phyloP scores from a whole-genome alignment of 257 asterid genomes.

The Plantago elongata region DNA sequence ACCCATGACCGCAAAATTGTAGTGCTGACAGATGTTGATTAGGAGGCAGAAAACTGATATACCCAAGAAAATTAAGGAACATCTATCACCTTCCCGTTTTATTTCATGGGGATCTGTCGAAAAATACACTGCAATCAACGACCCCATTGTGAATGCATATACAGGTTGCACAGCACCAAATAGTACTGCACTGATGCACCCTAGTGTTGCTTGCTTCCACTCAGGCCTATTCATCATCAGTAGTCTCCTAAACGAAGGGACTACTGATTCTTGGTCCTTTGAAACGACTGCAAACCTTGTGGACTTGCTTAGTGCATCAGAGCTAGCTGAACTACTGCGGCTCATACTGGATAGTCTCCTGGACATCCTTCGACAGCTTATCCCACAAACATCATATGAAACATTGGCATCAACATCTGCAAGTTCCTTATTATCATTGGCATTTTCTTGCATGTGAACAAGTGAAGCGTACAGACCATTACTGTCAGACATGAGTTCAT shows the following conservation, averaged over 20 bases:
- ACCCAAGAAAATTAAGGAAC: slow-evolving; percentile 40
- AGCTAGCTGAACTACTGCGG: slow-evolving; percentile 44
- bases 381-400: slow-evolving; percentile 18
- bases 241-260: slow-evolving; percentile 48
- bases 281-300: slow-evolving; percentile 6
- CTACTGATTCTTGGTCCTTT: slow-evolving; percentile 27
- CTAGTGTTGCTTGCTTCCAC: slow-evolving; percentile 47
- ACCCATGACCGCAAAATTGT: slow-evolving; percentile 62
- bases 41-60: slow-evolving; percentile 41
- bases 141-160: slow-evolving; percentile 48
- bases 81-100: slow-evolving; percentile 31
- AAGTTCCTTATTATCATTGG: slow-evolving; percentile 15
- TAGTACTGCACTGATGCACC: slow-evolving; percentile 39
- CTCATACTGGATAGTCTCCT: slow-evolving; percentile 21
- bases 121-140: slow-evolving; percentile 49
- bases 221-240: slow-evolving; percentile 58
- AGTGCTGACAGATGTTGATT: slow-evolving; percentile 44
- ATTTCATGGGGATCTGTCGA: slow-evolving; percentile 35
- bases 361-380: slow-evolving; percentile 33
- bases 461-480: slow-evolving; percentile 42
- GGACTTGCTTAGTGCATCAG: slow-evolving; percentile 22
- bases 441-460: slow-evolving; percentile 44
- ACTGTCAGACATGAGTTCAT: slow-evolving; percentile 30
- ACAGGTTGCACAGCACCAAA: slow-evolving; percentile 56
- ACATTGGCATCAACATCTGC: no score